Evolutionary conservation across 1,284 basidiomycete species (phyloP), one percentile per base, ranked within the genome.

Genomic region (Fomitopsis pinicola): DNA sequence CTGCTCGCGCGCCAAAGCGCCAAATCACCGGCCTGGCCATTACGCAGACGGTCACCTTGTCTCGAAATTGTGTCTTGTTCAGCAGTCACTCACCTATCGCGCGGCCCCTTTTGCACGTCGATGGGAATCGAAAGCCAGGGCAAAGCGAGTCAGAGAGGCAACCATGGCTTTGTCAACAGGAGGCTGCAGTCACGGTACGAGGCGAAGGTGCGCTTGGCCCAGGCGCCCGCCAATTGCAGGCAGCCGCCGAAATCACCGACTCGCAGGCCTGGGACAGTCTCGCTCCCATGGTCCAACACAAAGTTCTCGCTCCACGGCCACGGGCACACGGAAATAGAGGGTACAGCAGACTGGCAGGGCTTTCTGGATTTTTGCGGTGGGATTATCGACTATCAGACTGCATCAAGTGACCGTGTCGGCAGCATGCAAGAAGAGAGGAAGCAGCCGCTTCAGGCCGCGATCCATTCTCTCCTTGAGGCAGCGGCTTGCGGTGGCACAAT

Each of bases 361-460:
- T 54, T 60, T 60, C 42, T 36, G 44, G 35, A 42, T 57, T 42
- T 56, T 28, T 15, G 59, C 14, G 19, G 59, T 28, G 54, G 52
- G 52, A 54, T 26, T 8, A 54, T 38, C 35, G 12, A 40, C 52
- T 38, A 57, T 50, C 46, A 46, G 6, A n/a, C 44, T 17, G 54
- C 33, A 60, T 60, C 59, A 60, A 56, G 54, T 60, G 59, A 60
- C 59, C 26, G 15, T 45, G 30, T 54, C 33, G 52, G 35, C 33
- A n/a, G 35, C 33, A 54, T 19, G 35, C 50, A 22, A 33, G 52
- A 30, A 50, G 48, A n/a, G 48, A 50, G 26, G 30, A 50, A 33
- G 48, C 12, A 15, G 12, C 48, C 48, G 48, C 48, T 50, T 33
- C 28, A 12, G 30, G 48, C 48, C 48, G 48, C 48, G 48, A 50